A percentile compares a stretch with the other conserved stretches of the same genome.
Evolutionary conservation across 805 yeast genomes (phyloP).

Genomic region (Candida coleopterorum): DNA sequence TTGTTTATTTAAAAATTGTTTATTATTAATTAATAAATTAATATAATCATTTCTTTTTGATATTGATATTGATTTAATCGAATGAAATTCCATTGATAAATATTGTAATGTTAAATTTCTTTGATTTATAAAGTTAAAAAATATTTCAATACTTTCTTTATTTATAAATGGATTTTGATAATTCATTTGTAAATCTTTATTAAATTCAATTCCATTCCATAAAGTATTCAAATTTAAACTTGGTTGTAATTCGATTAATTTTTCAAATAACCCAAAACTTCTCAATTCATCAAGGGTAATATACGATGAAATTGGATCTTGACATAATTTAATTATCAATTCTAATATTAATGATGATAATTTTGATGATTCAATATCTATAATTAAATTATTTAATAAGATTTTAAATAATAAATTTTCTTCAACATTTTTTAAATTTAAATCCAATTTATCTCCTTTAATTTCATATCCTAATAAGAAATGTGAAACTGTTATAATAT

Average conservation of each 20-base stretch:
- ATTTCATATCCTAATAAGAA: slow-evolving; percentile 70
- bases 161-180: slow-evolving; percentile 27
- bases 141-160: slow-evolving; percentile 44
- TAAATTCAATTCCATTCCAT: slow-evolving; percentile 50
- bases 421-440: slow-evolving; percentile 41
- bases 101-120: slow-evolving; percentile 61
- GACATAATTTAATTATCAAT: slow-evolving; percentile 57
- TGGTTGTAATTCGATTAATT: slow-evolving; percentile 48
- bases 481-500: slow-evolving; percentile 58
- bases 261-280: slow-evolving; percentile 44
- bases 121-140: slow-evolving; percentile 56
- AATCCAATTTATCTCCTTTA: slow-evolving; percentile 39
- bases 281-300: slow-evolving; percentile 51
- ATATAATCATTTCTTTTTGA: slow-evolving; percentile 51
- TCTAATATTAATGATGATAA: slow-evolving; percentile 57
- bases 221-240: slow-evolving; percentile 48
- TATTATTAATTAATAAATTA: slow-evolving; percentile 46
- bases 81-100: slow-evolving; percentile 70
- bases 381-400: slow-evolving; percentile 45
- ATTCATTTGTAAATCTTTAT: slow-evolving; percentile 31
- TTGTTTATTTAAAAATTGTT: slow-evolving; percentile 51
- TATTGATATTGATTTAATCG: slow-evolving; percentile 47
- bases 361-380: slow-evolving; percentile 53
- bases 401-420: slow-evolving; percentile 56
- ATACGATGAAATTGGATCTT: slow-evolving; percentile 49